Base-by-base conservation (phyloP, 179 eudicot species). In the Heliamphora pulchella region DNA sequence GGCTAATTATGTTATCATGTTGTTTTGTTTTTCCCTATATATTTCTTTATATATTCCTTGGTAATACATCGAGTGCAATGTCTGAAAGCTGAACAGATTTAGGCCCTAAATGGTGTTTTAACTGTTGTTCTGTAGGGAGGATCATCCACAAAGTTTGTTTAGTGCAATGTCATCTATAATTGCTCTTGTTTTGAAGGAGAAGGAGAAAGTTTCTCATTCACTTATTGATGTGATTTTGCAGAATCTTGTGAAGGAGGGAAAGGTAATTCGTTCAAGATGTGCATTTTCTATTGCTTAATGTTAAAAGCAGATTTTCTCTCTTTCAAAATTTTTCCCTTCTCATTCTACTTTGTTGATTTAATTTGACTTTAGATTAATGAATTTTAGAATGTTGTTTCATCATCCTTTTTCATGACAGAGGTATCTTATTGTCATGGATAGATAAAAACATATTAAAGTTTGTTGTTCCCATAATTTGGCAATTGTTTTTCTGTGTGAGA, bases 141-240 rank as follows among this genome's bases (percentile, higher is more conserved):
- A 89, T 39, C 95, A 93, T 80, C 91, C 89, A 73, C 86, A 71
- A 68, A 86, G 89, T 84, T 80, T 92, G 88, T 78, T 86, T 75
- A 84, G 55, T 79, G 89, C 90, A 66, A 90, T 93, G 91, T 76
- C 91, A 81, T 89, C 94, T 22, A 90, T 93, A 79, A 91, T 95
- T 86, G 79, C 89, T 47, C 90, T 85, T 61, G 84, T 95, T 82
- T 73, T 91, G 47, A 88, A 91, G 78, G 93, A 88, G 55, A 88
- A 90, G 78, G 93, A 88, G 80, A 86, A 85, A 84, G 82, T 82
- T 78, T 83, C 88, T 84, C 91, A 81, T 78, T 82, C 91, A 8
- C 89, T 92, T 71, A 67, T 95, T 72, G 91, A 92, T 80, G 83
- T 92, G 80, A 84, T 93, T 84, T 82, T 95, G 80, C 91, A 71